These are phyloP conservation scores for Fusarium musae DNA, from an alignment of 2,329 filamentous ascomycete genomes.

Conservation along the genomic window DNA sequence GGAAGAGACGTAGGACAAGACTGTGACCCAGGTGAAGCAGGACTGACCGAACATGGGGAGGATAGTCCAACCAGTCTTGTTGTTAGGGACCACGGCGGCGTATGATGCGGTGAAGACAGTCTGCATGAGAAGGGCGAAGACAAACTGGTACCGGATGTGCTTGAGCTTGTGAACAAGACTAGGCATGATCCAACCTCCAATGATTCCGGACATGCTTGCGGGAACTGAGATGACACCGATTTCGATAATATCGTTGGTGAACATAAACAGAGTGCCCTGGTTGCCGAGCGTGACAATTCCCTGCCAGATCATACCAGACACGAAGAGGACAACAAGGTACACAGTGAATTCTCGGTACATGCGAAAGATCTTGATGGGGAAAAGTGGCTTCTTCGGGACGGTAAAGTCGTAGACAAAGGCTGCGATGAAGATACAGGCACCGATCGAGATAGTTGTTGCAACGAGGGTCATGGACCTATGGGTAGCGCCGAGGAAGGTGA, in stretches of 20 bases:
- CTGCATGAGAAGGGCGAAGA: conserved; percentile 4
- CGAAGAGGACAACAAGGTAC: conserved; percentile 4
- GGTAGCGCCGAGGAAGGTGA: conserved; percentile 6
- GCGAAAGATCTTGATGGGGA: conserved; percentile 1
- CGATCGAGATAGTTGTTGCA: background rate
- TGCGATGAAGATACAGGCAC: conserved; percentile 5
- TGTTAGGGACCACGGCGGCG: conserved; percentile 2
- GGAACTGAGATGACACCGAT: conserved; percentile 8
- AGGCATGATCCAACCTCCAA: conserved; percentile 18
- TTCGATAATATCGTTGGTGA: conserved; percentile 2
- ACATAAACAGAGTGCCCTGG: conserved; percentile 14
- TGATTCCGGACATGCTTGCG: background rate
- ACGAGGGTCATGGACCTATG: conserved; percentile 5
- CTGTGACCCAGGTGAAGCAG: conserved; percentile 12
- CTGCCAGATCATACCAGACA: conserved; percentile 17
- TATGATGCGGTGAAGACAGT: conserved; percentile 9
- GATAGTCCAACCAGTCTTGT: background rate
- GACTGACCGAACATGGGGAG: conserved; percentile 14
- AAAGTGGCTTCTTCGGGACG: background rate
- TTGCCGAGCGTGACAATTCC: background rate
- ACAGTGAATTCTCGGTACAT: conserved; percentile 17
- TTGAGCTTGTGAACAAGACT: conserved; percentile 16
- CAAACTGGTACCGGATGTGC: conserved; percentile 15
- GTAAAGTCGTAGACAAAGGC: conserved; percentile 17
- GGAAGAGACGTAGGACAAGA: conserved; percentile 9